Evolutionary conservation across 2,329 filamentous ascomycete genomes (phyloP).

Genomic region (Xylariaceae sp.): DNA sequence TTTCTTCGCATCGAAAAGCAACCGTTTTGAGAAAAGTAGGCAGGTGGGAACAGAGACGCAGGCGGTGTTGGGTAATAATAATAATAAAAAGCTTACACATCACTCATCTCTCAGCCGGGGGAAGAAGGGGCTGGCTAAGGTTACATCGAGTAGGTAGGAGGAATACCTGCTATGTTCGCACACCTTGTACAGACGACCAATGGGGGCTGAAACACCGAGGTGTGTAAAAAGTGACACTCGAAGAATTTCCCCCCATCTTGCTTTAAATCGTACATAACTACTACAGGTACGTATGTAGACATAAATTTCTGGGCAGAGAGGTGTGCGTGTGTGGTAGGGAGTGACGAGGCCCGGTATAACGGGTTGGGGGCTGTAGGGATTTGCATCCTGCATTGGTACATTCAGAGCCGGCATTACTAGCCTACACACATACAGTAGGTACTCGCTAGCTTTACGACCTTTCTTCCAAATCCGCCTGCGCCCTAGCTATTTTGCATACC

Average conservation of each 20-base stretch:
- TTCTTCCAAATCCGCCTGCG: too few relatives aligned
- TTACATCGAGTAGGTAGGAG: constrained; percentile 9
- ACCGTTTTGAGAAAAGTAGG: neutral
- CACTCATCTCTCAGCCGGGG: constrained; percentile 2
- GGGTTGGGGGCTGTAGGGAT: constrained; percentile 23
- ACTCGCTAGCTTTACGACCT: too few relatives aligned
- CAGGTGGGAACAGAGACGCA: neutral
- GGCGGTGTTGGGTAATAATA: constrained; percentile 1
- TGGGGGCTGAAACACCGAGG: constrained; percentile 1
- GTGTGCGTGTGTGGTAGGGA: constrained; percentile 11
- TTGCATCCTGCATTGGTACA: constrained; percentile 13
- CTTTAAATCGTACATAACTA: constrained; percentile 19
- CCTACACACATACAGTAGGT: too few relatives aligned
- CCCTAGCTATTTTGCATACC: neutral
- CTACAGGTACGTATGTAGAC: too few relatives aligned
- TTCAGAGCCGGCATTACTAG: constrained; percentile 7
- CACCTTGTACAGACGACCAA: constrained; percentile 3
- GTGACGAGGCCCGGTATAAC: constrained; percentile 11
- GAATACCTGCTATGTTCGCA: too few relatives aligned
- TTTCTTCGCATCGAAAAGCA: neutral
- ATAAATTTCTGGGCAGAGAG: constrained; percentile 9
- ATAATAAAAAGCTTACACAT: constrained; percentile 1
- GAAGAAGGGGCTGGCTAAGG: constrained; percentile 3
- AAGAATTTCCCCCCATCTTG: constrained; percentile 14
- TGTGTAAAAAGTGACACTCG: neutral